Evolutionary conservation across 257 asterid genomes (phyloP).

Genomic region (Ballota nigra): DNA sequence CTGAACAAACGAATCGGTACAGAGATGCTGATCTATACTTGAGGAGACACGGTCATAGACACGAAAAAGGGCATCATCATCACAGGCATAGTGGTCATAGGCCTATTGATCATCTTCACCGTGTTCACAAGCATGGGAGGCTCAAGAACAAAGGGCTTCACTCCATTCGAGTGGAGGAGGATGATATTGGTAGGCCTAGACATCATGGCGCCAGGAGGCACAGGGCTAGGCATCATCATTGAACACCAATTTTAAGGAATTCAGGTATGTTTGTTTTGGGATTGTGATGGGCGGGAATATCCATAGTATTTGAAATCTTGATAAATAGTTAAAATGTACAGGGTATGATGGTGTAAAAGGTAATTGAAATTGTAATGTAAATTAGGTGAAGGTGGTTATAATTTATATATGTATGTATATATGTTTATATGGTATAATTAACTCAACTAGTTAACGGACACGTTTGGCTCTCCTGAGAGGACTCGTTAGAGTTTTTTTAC

Average conservation of each 20-base stretch:
- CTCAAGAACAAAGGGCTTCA: constrained; percentile 41
- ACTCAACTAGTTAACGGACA: too few relatives aligned
- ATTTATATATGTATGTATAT: too few relatives aligned
- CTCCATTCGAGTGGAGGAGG: constrained; percentile 32
- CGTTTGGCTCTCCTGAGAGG: too few relatives aligned
- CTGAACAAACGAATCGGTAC: constrained; percentile 34
- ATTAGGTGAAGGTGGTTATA: too few relatives aligned
- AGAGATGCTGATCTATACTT: constrained; percentile 30
- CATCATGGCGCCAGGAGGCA: constrained; percentile 35
- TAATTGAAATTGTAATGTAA: too few relatives aligned
- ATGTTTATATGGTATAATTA: too few relatives aligned
- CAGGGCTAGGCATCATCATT: background rate
- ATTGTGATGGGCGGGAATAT: too few relatives aligned
- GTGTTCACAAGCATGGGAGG: constrained; percentile 63
- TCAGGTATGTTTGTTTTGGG: too few relatives aligned
- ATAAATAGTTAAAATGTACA: too few relatives aligned
- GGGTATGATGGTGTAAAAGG: too few relatives aligned
- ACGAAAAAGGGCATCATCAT: constrained; percentile 39
- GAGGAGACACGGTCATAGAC: constrained; percentile 34
- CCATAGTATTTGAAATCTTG: too few relatives aligned
- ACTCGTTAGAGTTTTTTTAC: too few relatives aligned
- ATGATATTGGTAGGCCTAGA: constrained; percentile 21
- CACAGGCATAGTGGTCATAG: constrained; percentile 39
- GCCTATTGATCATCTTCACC: constrained; percentile 61
- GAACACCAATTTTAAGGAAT: background rate